phyloP scores from a whole-genome alignment of 129 eudicot genomes.

The Apium graveolens region DNA sequence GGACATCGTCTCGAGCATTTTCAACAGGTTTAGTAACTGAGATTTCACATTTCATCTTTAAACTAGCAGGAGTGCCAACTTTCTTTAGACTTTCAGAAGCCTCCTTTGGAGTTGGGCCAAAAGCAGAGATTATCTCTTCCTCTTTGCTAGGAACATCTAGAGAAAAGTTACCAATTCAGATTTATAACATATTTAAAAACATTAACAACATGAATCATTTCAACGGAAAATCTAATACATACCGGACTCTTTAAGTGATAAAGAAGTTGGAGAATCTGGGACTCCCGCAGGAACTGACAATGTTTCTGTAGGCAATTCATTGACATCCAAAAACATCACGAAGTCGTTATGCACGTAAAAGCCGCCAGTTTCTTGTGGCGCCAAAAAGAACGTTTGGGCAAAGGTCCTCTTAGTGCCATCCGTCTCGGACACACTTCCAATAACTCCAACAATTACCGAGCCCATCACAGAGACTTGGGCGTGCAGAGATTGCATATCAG shows the following conservation, averaged over 20 bases:
- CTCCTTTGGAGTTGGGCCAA: constrained; percentile 9
- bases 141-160: background rate
- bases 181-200: background rate
- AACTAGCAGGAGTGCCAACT: background rate
- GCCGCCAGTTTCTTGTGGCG: constrained; percentile 7
- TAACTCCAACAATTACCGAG: constrained; percentile 8
- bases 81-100: background rate
- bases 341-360: constrained; percentile 8
- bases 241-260: background rate
- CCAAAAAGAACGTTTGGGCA: constrained; percentile 2
- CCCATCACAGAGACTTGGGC: constrained; percentile 1
- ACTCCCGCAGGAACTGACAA: background rate
- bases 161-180: background rate
- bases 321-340: background rate
- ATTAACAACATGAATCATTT: background rate
- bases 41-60: background rate
- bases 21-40: background rate
- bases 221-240: background rate
- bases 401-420: background rate
- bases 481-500: background rate
- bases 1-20: background rate
- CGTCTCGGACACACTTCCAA: background rate
- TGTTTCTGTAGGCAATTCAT: background rate
- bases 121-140: background rate
- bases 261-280: background rate